phyloP scores from a whole-genome alignment of 176 grass and related monocot species.

The Oropetium thomaeum region DNA sequence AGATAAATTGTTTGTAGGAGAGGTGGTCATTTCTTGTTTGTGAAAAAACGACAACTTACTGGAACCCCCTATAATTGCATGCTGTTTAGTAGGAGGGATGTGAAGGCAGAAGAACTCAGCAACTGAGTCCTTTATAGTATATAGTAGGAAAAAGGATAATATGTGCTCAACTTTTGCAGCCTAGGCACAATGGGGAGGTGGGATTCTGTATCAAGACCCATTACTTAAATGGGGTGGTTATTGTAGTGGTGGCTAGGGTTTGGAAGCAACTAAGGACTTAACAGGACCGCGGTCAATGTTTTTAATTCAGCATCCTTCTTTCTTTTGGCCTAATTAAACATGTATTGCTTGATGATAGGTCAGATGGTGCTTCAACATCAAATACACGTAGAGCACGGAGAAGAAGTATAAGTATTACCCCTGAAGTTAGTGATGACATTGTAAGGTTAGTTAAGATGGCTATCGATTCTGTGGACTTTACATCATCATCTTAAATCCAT shows the following conservation, averaged over 20 bases:
- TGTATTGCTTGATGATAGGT: conserved; percentile 63
- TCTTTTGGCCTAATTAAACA: conserved; percentile 40
- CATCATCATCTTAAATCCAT: background rate
- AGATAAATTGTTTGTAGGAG: background rate
- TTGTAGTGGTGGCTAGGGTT: too few species aligned
- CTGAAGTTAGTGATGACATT: conserved; percentile 98
- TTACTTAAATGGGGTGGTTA: too few species aligned
- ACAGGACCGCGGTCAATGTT: conserved; percentile 12
- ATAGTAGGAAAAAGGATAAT: background rate
- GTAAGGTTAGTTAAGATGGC: conserved; percentile 70
- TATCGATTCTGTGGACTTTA: conserved; percentile 11
- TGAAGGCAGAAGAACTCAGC: background rate
- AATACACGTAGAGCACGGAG: conserved; percentile 48
- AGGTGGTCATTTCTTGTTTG: background rate
- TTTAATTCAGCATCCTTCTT: conserved; percentile 19
- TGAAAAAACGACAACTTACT: background rate
- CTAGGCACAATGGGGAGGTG: too few species aligned
- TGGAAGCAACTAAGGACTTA: conserved; percentile 23
- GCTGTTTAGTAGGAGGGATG: background rate
- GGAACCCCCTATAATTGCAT: background rate
- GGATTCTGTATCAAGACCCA: too few species aligned
- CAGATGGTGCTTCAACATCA: conserved; percentile 90
- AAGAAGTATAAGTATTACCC: conserved; percentile 79
- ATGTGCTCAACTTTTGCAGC: conserved; percentile 1
- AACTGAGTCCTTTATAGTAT: background rate